Evolutionary conservation across 2,329 filamentous ascomycete genomes (phyloP).

Genomic region (Cordyceps javanica): DNA sequence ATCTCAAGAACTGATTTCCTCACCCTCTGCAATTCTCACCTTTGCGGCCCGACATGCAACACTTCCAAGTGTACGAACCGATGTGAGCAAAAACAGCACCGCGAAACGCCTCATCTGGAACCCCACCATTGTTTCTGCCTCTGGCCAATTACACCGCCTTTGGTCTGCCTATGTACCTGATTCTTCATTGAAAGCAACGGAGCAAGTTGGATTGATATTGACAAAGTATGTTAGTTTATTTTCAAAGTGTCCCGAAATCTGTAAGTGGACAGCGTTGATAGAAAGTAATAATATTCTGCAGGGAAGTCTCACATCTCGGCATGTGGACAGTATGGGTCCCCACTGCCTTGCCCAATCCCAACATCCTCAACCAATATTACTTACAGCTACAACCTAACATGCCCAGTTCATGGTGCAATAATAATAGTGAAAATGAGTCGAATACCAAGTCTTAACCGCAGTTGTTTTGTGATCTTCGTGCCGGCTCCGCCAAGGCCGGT

Average conservation of each 20-base stretch:
- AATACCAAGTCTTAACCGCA: too few relatives aligned
- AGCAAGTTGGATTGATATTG: too few relatives aligned
- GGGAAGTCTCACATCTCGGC: background rate
- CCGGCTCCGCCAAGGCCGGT: background rate
- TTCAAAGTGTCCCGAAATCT: too few relatives aligned
- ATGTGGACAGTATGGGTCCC: background rate
- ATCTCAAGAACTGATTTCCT: too few relatives aligned
- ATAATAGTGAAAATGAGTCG: too few relatives aligned
- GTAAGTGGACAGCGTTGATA: too few relatives aligned
- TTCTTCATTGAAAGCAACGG: too few relatives aligned
- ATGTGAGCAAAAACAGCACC: background rate
- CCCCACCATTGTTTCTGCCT: slow-evolving; percentile 1
- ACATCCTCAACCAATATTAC: background rate
- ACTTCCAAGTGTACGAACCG: background rate
- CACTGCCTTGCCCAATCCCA: background rate
- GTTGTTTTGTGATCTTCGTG: background rate
- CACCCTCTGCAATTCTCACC: too few relatives aligned
- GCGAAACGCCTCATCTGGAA: background rate
- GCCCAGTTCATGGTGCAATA: too few relatives aligned
- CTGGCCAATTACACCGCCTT: background rate
- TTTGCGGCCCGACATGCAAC: background rate
- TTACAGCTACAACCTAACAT: too few relatives aligned
- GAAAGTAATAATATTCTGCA: too few relatives aligned
- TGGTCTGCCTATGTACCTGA: background rate
- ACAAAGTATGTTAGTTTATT: too few relatives aligned